A percentile compares a stretch with the other conserved stretches of the same genome.
Evolutionary conservation across 2,329 filamentous ascomycete species (phyloP).

Genomic region (Verticillium longisporum): DNA sequence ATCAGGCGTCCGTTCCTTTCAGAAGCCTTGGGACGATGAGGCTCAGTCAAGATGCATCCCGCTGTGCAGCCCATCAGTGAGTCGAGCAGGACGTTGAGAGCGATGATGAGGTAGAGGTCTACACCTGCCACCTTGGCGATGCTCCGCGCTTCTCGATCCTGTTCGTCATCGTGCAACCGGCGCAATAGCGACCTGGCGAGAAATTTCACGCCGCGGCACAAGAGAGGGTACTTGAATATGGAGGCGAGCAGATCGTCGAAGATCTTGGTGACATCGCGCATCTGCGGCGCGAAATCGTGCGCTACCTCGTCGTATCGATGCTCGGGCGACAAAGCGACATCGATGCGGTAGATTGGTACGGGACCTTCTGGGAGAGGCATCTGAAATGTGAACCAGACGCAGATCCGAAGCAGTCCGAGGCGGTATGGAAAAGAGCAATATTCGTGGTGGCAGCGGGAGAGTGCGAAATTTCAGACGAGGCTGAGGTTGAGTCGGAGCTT

Average conservation of each 20-base stretch:
- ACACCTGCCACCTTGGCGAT: slow-evolving; percentile 43
- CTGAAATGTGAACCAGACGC: not conserved
- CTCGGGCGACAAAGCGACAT: slow-evolving; percentile 45
- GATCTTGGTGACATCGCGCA: slow-evolving; percentile 34
- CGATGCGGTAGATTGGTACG: slow-evolving; percentile 28
- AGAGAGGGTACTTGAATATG: slow-evolving; percentile 13
- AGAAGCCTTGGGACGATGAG: slow-evolving; percentile 8
- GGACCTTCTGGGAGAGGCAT: slow-evolving; percentile 7
- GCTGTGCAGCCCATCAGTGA: slow-evolving; percentile 57
- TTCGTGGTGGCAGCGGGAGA: not conserved
- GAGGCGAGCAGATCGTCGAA: slow-evolving; percentile 40
- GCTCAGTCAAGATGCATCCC: slow-evolving; percentile 27
- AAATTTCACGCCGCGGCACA: slow-evolving; percentile 19
- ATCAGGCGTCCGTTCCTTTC: slow-evolving; percentile 26
- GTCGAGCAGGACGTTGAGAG: slow-evolving; percentile 54
- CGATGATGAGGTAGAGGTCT: slow-evolving; percentile 48
- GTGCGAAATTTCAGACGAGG: not conserved
- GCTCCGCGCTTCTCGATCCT: slow-evolving; percentile 50
- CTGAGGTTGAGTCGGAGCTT: no score
- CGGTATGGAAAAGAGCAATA: not conserved
- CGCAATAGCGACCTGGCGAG: slow-evolving; percentile 39
- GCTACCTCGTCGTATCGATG: slow-evolving; percentile 44
- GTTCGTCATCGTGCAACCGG: slow-evolving; percentile 42
- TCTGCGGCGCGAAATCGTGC: slow-evolving; percentile 31
- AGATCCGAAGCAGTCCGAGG: not conserved